Base-by-base conservation (phyloP, 495 filamentous ascomycete genomes). In the Aspergillus wentii region DNA sequence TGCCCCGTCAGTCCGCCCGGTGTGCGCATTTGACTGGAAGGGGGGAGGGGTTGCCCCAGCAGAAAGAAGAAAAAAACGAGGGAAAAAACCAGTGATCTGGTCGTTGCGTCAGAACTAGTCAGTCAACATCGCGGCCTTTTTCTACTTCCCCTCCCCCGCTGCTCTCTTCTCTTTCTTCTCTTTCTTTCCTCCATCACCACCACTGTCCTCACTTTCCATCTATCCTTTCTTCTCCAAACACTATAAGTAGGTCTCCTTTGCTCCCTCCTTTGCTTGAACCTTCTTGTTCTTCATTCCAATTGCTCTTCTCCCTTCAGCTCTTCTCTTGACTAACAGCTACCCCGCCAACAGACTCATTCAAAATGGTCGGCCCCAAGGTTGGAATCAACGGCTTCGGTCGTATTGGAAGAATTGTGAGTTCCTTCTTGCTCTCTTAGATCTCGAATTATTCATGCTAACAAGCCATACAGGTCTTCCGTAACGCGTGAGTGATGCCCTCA, bases 351-450 rank as follows among this genome's bases (percentile, higher is more conserved):
- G 30, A 45, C 33, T 43, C 31, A 40, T 20, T 30, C 28, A 34
- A 51, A 49, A 70, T 70, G 66, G 64, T 62, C n/a, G n/a, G n/a
- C 38, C 56, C 65, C 47, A 59, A 68, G 64, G 87, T 94, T 56
- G 89, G 89, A 56, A 95, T 95, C 80, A 98, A 96, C 81, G 92
- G 92, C 66, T 98, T 98, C 76, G 92, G 92, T 75, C 91, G 92
- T 69, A 98, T 98, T 69, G 92, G 92, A 49, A 84, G 92, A 66
- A 95, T 98, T 66, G 94, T 89, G 58, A 68, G 71, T 72, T 23
- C 7, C 26, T 15, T 21, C 19, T 18, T 25, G 3, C 17, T 17
- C 6, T n/a, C 13, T 21, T 32, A 14, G 10, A n/a, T n/a, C n/a
- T n/a, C n/a, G n/a, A n/a, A n/a, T n/a, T n/a, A n/a, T n/a, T 18